Conservation (phyloP, 1,139 yeast species). For the Pichia sp. region DNA sequence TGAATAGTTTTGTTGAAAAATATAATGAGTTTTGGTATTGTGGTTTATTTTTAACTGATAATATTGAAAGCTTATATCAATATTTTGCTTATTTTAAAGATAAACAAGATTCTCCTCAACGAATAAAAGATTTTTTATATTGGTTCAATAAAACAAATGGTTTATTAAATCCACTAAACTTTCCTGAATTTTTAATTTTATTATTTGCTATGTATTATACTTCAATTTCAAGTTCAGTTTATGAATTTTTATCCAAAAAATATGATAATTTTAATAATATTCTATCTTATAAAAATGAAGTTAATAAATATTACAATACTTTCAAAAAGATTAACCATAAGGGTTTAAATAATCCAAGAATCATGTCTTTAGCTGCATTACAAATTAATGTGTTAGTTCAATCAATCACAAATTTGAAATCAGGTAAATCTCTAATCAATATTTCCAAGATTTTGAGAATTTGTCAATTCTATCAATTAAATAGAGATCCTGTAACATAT, state of each 20-base stretch:
- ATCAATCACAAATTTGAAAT: constrained; percentile 21
- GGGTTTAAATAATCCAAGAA: constrained; percentile 21
- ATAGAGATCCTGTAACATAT: constrained; percentile 51
- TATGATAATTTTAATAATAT: constrained; percentile 13
- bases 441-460: constrained; percentile 21
- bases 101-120: constrained; percentile 9
- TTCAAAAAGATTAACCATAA: constrained; percentile 16
- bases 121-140: constrained; percentile 18
- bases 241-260: constrained; percentile 13
- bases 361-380: constrained; percentile 20
- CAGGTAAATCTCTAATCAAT: constrained; percentile 22
- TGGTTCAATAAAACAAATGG: constrained; percentile 21
- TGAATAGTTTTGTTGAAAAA: constrained; percentile 37
- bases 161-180: constrained; percentile 15
- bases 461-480: constrained; percentile 34
- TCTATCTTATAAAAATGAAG: constrained; percentile 16
- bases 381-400: constrained; percentile 23
- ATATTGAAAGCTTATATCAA: constrained; percentile 20
- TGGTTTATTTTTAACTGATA: constrained; percentile 20
- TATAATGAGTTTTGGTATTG: constrained; percentile 48
- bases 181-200: constrained; percentile 19
- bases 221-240: constrained; percentile 17
- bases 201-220: constrained; percentile 21
- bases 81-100: constrained; percentile 14
- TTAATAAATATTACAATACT: constrained; percentile 19